Conservation (phyloP, 768 basidiomycete species). For the Heimioporus sp. region DNA sequence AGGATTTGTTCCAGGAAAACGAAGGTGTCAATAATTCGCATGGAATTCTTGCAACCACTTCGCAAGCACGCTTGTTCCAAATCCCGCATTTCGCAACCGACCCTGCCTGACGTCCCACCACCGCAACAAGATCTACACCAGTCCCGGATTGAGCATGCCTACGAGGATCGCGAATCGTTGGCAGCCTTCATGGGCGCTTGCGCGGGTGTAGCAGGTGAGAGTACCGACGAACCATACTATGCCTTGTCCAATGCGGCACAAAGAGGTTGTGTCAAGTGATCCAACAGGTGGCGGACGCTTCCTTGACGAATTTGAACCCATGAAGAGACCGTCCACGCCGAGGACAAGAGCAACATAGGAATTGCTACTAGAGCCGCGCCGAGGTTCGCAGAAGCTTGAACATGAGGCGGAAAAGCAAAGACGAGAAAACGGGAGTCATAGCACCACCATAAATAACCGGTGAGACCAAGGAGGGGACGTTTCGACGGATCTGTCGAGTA, state of each 20-base stretch:
- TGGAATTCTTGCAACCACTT: slow-evolving; percentile 73
- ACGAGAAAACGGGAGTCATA: slow-evolving; percentile 91
- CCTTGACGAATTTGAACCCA: slow-evolving; percentile 85
- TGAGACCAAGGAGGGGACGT: slow-evolving; percentile 62
- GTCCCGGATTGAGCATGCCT: slow-evolving; percentile 79
- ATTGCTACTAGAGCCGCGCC: slow-evolving; percentile 60
- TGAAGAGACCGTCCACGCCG: slow-evolving; percentile 68
- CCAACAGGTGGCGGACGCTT: slow-evolving; percentile 74
- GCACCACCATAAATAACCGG: slow-evolving; percentile 74
- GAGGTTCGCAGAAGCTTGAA: slow-evolving; percentile 70
- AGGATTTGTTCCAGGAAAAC: slow-evolving; percentile 83
- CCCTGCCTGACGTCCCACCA: slow-evolving; percentile 73
- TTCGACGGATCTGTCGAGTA: slow-evolving; percentile 78
- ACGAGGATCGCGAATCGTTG: slow-evolving; percentile 85
- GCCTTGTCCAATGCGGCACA: slow-evolving; percentile 68
- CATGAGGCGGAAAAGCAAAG: slow-evolving; percentile 78
- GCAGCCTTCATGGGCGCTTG: slow-evolving; percentile 84
- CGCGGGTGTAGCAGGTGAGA: slow-evolving; percentile 59
- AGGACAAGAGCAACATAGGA: slow-evolving; percentile 72
- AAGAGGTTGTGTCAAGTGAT: slow-evolving; percentile 53
- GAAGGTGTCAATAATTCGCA: slow-evolving; percentile 29
- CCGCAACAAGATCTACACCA: slow-evolving; percentile 86
- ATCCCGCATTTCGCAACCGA: slow-evolving; percentile 71
- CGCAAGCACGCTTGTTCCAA: slow-evolving; percentile 80
- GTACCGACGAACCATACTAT: slow-evolving; percentile 76